Evolutionary conservation across 2,329 filamentous ascomycete species (phyloP).

Genomic region (Tetracladium maxilliforme): DNA sequence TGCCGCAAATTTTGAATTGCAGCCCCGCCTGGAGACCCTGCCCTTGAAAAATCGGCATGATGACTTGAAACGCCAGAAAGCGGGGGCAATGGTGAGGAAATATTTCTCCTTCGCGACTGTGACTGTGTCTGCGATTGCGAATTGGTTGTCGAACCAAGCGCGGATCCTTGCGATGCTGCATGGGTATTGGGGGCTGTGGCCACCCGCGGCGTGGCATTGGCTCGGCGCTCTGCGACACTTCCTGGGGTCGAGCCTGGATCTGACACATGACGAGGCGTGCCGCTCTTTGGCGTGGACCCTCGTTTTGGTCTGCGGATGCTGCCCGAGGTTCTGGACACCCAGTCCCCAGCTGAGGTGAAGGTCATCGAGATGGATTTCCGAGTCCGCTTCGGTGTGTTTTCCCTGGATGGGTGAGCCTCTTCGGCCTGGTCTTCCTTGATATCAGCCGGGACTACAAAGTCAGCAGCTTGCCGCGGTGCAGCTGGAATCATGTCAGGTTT

Average conservation of each 20-base stretch:
- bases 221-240: conserved; percentile 8
- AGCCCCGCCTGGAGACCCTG: conserved; percentile 18
- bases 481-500: conserved; percentile 1
- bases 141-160: conserved; percentile 8
- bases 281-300: conserved; percentile 23
- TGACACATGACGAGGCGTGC: conserved; percentile 36
- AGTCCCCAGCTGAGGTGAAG: conserved; percentile 38
- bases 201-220: conserved; percentile 11
- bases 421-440: conserved; percentile 7
- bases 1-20: conserved; percentile 17
- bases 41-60: conserved; percentile 33
- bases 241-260: conserved; percentile 25
- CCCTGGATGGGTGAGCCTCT: conserved; percentile 8
- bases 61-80: conserved; percentile 37
- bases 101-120: conserved; percentile 18
- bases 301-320: conserved; percentile 42
- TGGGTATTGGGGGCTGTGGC: conserved; percentile 10
- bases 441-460: conserved; percentile 1
- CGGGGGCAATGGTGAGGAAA: conserved; percentile 40
- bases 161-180: conserved; percentile 5
- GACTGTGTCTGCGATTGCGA: conserved; percentile 9
- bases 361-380: conserved; percentile 44
- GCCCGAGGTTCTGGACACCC: conserved; percentile 39
- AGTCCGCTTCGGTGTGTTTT: conserved; percentile 26
- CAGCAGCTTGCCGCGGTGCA: background rate